Conservation (phyloP, 805 yeast species). For the Zygosaccharomyces bisporus region DNA sequence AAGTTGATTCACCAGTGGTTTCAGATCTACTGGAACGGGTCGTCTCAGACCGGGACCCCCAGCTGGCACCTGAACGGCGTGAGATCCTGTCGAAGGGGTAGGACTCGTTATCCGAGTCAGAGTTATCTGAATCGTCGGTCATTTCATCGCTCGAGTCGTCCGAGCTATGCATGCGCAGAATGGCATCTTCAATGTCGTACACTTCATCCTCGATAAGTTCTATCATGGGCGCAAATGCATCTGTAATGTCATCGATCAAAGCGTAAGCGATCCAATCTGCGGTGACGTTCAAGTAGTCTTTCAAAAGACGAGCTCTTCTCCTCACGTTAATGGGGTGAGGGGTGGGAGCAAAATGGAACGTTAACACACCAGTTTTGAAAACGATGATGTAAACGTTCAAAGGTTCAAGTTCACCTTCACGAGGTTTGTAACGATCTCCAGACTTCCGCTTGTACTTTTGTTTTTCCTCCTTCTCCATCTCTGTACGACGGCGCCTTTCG, state of each 20-base stretch:
- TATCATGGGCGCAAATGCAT: conserved; percentile 95
- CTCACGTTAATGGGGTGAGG: conserved; percentile 96
- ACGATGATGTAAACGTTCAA: conserved; percentile 90
- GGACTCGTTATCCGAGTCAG: conserved; percentile 19
- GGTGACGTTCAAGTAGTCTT: conserved; percentile 84
- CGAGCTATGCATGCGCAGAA: conserved; percentile 79
- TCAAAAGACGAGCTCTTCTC: conserved; percentile 80
- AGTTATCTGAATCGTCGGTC: conserved; percentile 36
- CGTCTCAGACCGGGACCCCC: conserved; percentile 17
- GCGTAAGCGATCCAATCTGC: conserved; percentile 98
- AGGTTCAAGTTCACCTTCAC: conserved; percentile 67
- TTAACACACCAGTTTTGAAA: conserved; percentile 83
- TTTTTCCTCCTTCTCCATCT: conserved; percentile 35
- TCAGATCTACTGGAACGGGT: conserved; percentile 26
- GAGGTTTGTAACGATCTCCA: conserved; percentile 44
- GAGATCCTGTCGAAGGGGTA: conserved; percentile 17
- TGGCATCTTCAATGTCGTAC: conserved; percentile 89
- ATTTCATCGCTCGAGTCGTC: conserved; percentile 40
- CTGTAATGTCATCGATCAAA: conserved; percentile 92
- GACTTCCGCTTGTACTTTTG: conserved; percentile 42
- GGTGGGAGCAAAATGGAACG: conserved; percentile 91
- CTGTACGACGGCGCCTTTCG: conserved; percentile 26
- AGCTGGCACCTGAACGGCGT: conserved; percentile 19
- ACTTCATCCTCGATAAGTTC: conserved; percentile 93
- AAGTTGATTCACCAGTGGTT: conserved; percentile 36